Evolutionary conservation across 331 rosid species (phyloP), one percentile per base, ranked within the genome.

Genomic region (Erythrophleum ivorense): DNA sequence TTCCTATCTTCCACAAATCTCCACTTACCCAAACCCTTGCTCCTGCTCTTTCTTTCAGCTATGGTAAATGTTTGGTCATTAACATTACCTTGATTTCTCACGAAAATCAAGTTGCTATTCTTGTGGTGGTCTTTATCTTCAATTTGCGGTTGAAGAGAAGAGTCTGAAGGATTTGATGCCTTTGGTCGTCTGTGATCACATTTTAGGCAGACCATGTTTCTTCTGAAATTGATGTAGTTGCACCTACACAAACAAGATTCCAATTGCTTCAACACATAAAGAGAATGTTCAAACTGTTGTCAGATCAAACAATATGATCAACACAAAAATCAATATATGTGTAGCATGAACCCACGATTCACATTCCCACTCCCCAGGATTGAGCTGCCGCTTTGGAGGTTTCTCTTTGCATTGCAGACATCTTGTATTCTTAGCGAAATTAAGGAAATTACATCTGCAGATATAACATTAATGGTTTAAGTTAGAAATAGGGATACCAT

Each of bases 341-440:
- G 58, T 34, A 33, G 60, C 33, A 50, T 79, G 58, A 80, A 88
- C 98, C 78, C 86, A 90, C 97, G 93, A 91, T 58, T 90, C 94
- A 33, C 98, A 95, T 80, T 93, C 96, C 98, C 98, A 95, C 71
- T 93, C 97, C 66, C 98, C 96, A 0, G 93, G 97, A 89, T 89
- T 91, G 52, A 93, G 79, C 64, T 82, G 88, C 59, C 98, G 92
- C 69, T 89, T 89, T 49, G 93, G 90, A 76, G 98, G 96, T 67
- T 87, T 91, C 85, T 91, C 98, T 87, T 88, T 87, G 89, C 98
- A 93, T 77, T 71, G 90, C 69, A 88, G 87, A 85, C 98, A 95
- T 84, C 84, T 90, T 64, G 97, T 83, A 73, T 94, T 94, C 89
- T 83, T 94, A 2, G 97, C 97, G 67, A 94, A 94, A 80, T 94